Base-by-base conservation (phyloP, 441 rosid species). In the Adansonia rubrostipa region DNA sequence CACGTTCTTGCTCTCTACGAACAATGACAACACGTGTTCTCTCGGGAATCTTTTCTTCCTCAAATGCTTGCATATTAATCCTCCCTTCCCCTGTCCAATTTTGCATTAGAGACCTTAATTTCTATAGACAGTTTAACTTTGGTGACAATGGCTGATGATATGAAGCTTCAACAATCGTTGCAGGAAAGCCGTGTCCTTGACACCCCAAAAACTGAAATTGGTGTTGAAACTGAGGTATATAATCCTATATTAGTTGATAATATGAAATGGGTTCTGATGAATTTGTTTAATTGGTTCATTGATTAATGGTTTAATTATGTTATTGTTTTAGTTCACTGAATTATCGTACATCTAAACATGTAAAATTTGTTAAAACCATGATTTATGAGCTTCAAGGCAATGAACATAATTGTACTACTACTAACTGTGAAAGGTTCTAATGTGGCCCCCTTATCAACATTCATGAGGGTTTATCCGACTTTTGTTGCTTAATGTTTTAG, bases 21-120 rank as follows among this genome's bases (percentile, higher is more conserved):
- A 57, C 54, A 45, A 71, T 76, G 61, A 40, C 68, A 22, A 47
- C 82, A 76, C 79, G 67, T 71, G 77, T 77, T 56, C 13, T 78
- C 6, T 22, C 13, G 5, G 65, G n/a, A 20, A 40, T 51, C 76
- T 57, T 62, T 60, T 69, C 65, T 11, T 50, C 79, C 51, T 71
- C 67, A 4, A 4, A 15, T 28, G 13, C 50, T 51, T 61, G 76
- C 15, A 19, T 51, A 50, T 75, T 75, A 67, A 61, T 44, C 58
- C 76, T 24, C 42, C 40, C 13, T 54, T 22, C 42, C 76, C 57
- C 6, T 45, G 17, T 5, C 67, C 63, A 65, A 7, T 28, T 57
- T 71, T 45, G 50, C 24, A 36, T 2, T 36, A 24, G 3, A 51
- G 56, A 20, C 6, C 64, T 75, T 36, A 36, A 60, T 61, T 74